These are phyloP conservation scores for Geotrichum australiense DNA, from an alignment of 1,139 yeast species.

Conservation along the genomic window DNA sequence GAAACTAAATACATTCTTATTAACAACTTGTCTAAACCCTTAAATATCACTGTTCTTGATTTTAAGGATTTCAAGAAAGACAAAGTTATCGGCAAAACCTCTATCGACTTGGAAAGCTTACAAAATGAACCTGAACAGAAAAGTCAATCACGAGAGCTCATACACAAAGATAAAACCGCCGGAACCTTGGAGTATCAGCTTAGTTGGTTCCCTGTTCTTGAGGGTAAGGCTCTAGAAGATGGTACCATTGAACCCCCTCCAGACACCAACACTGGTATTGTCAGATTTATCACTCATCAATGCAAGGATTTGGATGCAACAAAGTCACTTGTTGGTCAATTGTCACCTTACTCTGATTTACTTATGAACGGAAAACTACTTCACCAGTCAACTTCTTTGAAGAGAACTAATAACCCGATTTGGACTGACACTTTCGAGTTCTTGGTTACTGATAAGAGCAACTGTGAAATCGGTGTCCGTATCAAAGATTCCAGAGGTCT, in stretches of 20 bases:
- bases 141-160: conserved; percentile 48
- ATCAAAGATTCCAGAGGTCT: conserved; percentile 58
- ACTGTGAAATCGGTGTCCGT: conserved; percentile 57
- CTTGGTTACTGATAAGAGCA: conserved; percentile 66
- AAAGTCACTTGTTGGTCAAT: conserved; percentile 57
- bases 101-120: conserved; percentile 62
- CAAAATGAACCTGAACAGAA: conserved; percentile 48
- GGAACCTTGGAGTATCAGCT: conserved; percentile 69
- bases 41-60: conserved; percentile 63
- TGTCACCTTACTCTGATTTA: conserved; percentile 66
- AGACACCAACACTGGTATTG: conserved; percentile 88
- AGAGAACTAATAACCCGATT: conserved; percentile 58
- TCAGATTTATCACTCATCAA: conserved; percentile 60
- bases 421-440: conserved; percentile 64
- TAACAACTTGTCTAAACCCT: conserved; percentile 69
- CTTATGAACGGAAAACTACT: conserved; percentile 55
- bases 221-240: conserved; percentile 67
- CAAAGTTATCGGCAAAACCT: conserved; percentile 68
- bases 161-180: conserved; percentile 70
- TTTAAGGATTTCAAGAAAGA: conserved; percentile 75
- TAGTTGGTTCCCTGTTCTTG: conserved; percentile 71
- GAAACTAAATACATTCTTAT: conserved; percentile 70
- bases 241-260: conserved; percentile 86
- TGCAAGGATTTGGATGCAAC: conserved; percentile 65
- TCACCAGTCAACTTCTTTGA: conserved; percentile 49